Conservation (phyloP, 75 land plant genomes). For the Cupressus sempervirens region DNA sequence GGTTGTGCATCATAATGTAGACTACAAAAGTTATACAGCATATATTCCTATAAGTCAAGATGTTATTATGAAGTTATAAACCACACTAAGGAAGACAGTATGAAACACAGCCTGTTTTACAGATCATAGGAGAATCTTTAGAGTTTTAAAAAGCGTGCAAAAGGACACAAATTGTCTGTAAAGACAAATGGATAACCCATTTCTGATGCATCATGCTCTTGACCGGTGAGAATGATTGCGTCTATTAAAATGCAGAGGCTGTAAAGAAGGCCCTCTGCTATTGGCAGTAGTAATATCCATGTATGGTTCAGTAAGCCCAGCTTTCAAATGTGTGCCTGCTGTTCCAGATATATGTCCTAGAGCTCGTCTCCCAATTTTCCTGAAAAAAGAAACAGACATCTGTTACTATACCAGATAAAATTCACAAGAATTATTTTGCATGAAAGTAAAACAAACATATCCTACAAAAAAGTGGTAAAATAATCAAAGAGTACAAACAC, state of each 20-base stretch:
- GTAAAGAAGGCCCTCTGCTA: not conserved
- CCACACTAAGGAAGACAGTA: not conserved
- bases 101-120: not conserved
- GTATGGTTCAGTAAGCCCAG: not conserved
- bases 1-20: not conserved
- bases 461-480: not conserved
- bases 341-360: not conserved
- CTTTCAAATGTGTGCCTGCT: not conserved
- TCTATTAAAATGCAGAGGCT: not conserved
- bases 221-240: not conserved
- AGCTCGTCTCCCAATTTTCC: not conserved
- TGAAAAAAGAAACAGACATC: not conserved
- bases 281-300: not conserved
- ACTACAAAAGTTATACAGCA: not conserved
- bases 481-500: not conserved
- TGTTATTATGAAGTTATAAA: not conserved
- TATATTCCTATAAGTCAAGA: not conserved
- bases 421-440: not conserved
- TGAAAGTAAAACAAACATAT: not conserved
- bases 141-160: not conserved
- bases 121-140: not conserved
- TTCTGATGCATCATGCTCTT: not conserved
- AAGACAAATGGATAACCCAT: not conserved
- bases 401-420: not conserved
- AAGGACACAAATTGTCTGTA: not conserved